Conservation (phyloP, 257 asterid genomes). For the Petunia axillaris region DNA sequence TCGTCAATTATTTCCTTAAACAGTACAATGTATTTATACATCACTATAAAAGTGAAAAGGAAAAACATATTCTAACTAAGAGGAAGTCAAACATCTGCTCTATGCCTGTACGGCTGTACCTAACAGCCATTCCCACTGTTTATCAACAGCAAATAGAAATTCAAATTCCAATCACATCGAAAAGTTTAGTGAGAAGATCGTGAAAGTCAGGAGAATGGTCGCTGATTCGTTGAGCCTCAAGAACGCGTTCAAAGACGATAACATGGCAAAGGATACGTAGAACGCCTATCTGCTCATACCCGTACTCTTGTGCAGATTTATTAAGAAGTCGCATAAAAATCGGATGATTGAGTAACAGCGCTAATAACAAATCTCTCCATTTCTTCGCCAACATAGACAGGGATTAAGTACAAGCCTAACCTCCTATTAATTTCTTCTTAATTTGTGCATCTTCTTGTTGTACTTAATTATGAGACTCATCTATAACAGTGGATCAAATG, state of each 20-base stretch:
- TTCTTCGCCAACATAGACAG: conserved; percentile 90
- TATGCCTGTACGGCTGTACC: too few species aligned
- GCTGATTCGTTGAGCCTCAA: conserved; percentile 63
- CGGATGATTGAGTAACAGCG: conserved; percentile 79
- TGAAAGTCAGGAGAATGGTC: conserved; percentile 35
- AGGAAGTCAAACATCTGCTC: too few species aligned
- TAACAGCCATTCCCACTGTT: too few species aligned
- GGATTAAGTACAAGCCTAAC: conserved; percentile 30
- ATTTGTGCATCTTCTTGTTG: too few species aligned
- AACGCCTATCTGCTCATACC: conserved; percentile 50
- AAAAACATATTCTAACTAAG: too few species aligned
- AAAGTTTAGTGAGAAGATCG: conserved; percentile 50
- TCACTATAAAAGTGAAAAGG: too few species aligned
- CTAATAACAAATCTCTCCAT: conserved; percentile 83
- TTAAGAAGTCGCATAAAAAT: conserved; percentile 61
- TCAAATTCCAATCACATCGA: conserved; percentile 23
- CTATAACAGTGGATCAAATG: too few species aligned
- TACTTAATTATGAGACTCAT: too few species aligned
- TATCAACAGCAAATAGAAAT: too few species aligned
- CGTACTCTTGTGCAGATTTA: conserved; percentile 63
- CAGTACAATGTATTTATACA: too few species aligned
- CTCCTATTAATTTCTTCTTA: too few species aligned
- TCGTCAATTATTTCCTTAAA: too few species aligned
- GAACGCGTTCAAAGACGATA: conserved; percentile 72
- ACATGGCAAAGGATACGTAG: conserved; percentile 83